Base-by-base conservation (phyloP, 768 basidiomycete species). In the Suillus alpinus region DNA sequence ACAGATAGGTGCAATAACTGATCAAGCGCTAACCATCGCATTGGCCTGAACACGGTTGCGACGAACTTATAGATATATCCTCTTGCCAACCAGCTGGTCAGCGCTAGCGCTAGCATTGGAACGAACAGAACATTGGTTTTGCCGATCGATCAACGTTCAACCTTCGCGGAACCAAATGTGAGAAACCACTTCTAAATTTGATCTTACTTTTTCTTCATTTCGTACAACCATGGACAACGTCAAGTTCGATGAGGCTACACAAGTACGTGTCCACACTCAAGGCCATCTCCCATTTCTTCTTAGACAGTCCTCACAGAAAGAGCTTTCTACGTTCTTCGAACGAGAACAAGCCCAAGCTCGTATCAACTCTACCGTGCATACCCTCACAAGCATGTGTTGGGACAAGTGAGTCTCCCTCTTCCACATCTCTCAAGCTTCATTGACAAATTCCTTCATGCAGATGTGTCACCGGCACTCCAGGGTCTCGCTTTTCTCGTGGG, bases 331-430 rank as follows among this genome's bases (percentile, higher is more conserved):
- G 18, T 95, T 94, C 76, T 75, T 96, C 60, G 91, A 93, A 68
- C 84, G 83, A 61, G 87, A 94, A 77, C 93, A 95, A 71, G 85
- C 87, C 2, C 88, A 91, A 76, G 89, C 90, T 47, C 80, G 73
- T 53, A 66, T 92, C 55, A 84, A 93, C 66, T 77, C 83, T 29
- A 78, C 83, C 32, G 86, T 95, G 46, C 93, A 94, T 63, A 83
- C 79, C 55, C 81, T 95, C 65, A 95, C 94, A 18, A 83, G 83
- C 68, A 86, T 87, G 76, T 95, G 94, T 73, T 95, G 94, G 92
- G 91, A 94, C 79, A 94, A 95, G 93, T 95, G 68, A 72, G 85
- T 79, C 56, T 59, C 20, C 16, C 40, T 40, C 47, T 56, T 23
- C 12, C 26, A 32, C 26, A 34, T 6, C 4, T 14, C 14, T 26